These are phyloP conservation scores for Tylopilus orsonianus DNA, from an alignment of 1,284 basidiomycete genomes.

Conservation along the genomic window DNA sequence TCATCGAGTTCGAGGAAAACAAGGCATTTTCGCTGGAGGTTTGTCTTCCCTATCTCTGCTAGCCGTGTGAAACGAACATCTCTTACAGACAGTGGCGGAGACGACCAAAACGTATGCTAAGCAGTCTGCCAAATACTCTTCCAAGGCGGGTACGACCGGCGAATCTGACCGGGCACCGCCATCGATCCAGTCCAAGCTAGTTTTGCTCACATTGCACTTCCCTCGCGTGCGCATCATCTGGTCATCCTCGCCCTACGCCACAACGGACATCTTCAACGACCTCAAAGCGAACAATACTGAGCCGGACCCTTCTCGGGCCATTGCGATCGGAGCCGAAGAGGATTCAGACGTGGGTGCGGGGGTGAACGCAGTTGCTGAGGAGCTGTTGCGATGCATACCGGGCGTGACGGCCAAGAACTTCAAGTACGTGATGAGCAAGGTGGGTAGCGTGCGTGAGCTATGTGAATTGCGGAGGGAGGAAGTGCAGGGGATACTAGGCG, in stretches of 20 bases:
- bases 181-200: constrained; percentile 85
- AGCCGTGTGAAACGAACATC: constrained; percentile 2
- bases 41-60: constrained; percentile 23
- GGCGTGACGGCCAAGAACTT: constrained; percentile 86
- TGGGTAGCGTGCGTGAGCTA: constrained; percentile 74
- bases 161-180: constrained; percentile 43
- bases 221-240: constrained; percentile 93
- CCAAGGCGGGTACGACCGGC: constrained; percentile 44
- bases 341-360: constrained; percentile 64
- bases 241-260: constrained; percentile 94
- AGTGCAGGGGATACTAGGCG: constrained; percentile 78
- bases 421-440: constrained; percentile 81
- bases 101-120: constrained; percentile 65
- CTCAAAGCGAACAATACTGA: constrained; percentile 85
- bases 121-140: constrained; percentile 48
- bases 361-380: constrained; percentile 73
- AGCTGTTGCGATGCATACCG: constrained; percentile 70
- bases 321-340: constrained; percentile 78
- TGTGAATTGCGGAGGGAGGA: constrained; percentile 64
- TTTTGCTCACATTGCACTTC: constrained; percentile 86
- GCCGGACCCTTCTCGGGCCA: constrained; percentile 77
- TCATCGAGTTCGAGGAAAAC: constrained; percentile 99
- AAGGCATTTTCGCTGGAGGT: constrained; percentile 92
- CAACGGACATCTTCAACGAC: constrained; percentile 90
- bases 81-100: constrained; percentile 53